Base-by-base conservation (phyloP, 306 rosid species). In the Acacia melanoxylon region DNA sequence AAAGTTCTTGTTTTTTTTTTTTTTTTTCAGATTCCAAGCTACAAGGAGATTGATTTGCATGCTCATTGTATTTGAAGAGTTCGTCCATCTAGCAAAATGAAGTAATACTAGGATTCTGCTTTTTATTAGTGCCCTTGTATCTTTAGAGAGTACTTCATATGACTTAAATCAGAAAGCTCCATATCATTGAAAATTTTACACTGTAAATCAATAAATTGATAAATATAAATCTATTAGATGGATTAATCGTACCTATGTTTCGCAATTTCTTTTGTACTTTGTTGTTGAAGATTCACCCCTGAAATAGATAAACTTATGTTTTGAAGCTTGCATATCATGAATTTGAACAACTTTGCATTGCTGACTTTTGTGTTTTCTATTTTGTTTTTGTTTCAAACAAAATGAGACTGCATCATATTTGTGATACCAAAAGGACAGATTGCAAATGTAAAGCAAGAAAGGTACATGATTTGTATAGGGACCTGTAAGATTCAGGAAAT, bases 71-170 rank as follows among this genome's bases (percentile, higher is more conserved):
- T 74, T 80, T 72, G 83, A 79, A 79, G 89, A 80, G 81, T 77
- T 88, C 72, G 61, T 68, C 80, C 12, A 74, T 77, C 80, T 78
- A 10, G 80, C 83, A 81, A 77, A 86, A 93, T 91, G 96, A 91
- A 83, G 97, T 93, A 91, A 84, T 83, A 78, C 49, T 29, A 54
- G 33, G 54, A 67, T 1, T 76, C 71, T 84, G 72, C 52, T 33
- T 69, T 80, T 77, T 33, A 25, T 40, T 66, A 24, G 61, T 80
- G 58, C 67, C 69, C 78, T 77, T 61, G 52, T 59, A 45, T 80
- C 33, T 44, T 10, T 59, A 58, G 48, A 52, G 8, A 52, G 24
- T 35, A 42, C 51, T 46, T 56, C 16, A 46, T 22, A 29, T 54
- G 61, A 72, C 11, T 75, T 66, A 46, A 62, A 51, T 63, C 40